Conservation (phyloP, 352 stramenopile genomes). For the Phytophthora macrochlamydospora region DNA sequence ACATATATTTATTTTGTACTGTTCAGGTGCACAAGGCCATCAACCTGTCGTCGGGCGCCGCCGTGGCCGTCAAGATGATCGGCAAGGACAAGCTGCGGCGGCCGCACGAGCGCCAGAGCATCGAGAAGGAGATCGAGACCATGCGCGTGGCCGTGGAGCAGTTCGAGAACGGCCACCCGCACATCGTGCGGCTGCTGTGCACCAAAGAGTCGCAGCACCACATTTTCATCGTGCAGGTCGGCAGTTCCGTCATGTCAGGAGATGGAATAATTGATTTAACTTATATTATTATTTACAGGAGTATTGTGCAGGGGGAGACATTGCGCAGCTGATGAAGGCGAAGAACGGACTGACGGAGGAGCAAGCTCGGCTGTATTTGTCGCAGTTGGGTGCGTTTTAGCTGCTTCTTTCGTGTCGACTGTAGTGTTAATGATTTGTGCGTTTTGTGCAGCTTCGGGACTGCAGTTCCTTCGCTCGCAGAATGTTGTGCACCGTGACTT, state of each 20-base stretch:
- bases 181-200: constrained; percentile 81
- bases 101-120: constrained; percentile 76
- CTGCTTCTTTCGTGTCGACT: neutral
- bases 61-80: constrained; percentile 85
- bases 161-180: constrained; percentile 86
- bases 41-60: constrained; percentile 73
- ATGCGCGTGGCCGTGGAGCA: constrained; percentile 86
- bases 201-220: constrained; percentile 84
- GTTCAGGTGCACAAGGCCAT: constrained; percentile 83
- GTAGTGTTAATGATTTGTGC: neutral
- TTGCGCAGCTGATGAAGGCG: constrained; percentile 75
- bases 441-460: constrained; percentile 51
- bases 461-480: constrained; percentile 79
- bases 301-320: constrained; percentile 79
- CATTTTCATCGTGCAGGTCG: constrained; percentile 83
- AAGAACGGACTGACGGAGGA: constrained; percentile 63
- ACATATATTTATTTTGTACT: neutral
- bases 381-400: constrained; percentile 60
- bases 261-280: neutral
- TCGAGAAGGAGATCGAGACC: constrained; percentile 88
- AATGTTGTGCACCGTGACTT: constrained; percentile 81
- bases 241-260: neutral
- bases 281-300: constrained; percentile 40
- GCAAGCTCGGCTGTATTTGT: constrained; percentile 80
- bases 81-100: constrained; percentile 76